These are phyloP conservation scores for Prunus mira DNA, from an alignment of 306 rosid species.

Conservation along the genomic window DNA sequence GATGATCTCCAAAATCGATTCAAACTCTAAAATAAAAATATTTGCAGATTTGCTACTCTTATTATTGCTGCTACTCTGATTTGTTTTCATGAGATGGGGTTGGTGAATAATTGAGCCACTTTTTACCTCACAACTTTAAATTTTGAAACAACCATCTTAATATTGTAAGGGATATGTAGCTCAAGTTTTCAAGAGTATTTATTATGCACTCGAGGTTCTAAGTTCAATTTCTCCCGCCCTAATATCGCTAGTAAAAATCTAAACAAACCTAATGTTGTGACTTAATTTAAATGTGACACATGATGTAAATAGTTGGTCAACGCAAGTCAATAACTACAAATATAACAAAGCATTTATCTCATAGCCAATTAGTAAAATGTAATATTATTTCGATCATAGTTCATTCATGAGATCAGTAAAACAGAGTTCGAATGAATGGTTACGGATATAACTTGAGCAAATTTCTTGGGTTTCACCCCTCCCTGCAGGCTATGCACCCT, in stretches of 20 bases:
- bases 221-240: fast-evolving
- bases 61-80: background rate
- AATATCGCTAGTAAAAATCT: too few relatives aligned
- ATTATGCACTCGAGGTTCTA: too few relatives aligned
- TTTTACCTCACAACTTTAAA: background rate
- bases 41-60: background rate
- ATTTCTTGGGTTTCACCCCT: conserved; percentile 18
- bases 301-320: background rate
- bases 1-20: background rate
- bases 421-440: background rate
- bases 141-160: background rate
- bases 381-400: too few relatives aligned
- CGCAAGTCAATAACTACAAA: background rate
- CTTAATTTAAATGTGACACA: background rate
- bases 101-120: background rate
- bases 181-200: too few relatives aligned
- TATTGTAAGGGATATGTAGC: too few relatives aligned
- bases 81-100: background rate
- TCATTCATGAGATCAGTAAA: too few relatives aligned
- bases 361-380: too few relatives aligned
- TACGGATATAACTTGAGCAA: background rate
- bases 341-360: background rate
- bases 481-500: background rate
- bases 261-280: background rate
- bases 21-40: background rate